Evolutionary conservation across 2,329 filamentous ascomycete species (phyloP), one percentile per base, ranked within the genome.

Genomic region (Corinectria fuckeliana): DNA sequence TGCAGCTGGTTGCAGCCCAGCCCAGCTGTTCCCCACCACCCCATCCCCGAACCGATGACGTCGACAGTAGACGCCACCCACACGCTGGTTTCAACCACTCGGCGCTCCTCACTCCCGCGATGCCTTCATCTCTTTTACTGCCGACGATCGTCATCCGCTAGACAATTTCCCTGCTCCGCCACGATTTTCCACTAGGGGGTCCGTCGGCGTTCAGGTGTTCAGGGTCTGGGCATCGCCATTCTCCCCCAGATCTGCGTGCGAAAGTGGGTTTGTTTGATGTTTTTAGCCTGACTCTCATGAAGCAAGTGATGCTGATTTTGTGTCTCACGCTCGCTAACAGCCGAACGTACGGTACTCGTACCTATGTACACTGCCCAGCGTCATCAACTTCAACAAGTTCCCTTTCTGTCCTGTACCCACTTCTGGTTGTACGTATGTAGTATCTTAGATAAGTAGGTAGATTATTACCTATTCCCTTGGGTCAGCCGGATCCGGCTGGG

Each of bases 51-150:
- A 45, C 50, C 38, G 50, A 59, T 59, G 56, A 59, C 56, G 56
- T 59, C 50, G 28, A 54, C 25, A 36, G 9, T 36, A n/a, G 36
- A 51, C 49, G 56, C 49, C 56, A 58, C 55, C 34, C 26, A 16
- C n/a, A 45, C 8, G 41, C 28, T 25, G 23, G 34, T 50, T n/a
- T n/a, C 23, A 11, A 20, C 7, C 26, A 20, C 20, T 52, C 45
- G 55, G 49, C 21, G 39, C 38, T 47, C 41, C 42, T 58, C 20
- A 23, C 56, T 34, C 48, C 56, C 50, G 32, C 52, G 60, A 62
- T 60, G 49, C 51, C 60, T 50, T 62, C 60, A 62, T 38, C 25
- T 32, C 26, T n/a, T 39, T n/a, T 25, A 23, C 47, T 20, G 30
- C 41, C 21, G 36, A 44, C 56, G 50, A 56, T 58, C 60, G 41